Evolutionary conservation across 1,139 yeast genomes (phyloP).

Genomic region (Suhomyces anneliseae): DNA sequence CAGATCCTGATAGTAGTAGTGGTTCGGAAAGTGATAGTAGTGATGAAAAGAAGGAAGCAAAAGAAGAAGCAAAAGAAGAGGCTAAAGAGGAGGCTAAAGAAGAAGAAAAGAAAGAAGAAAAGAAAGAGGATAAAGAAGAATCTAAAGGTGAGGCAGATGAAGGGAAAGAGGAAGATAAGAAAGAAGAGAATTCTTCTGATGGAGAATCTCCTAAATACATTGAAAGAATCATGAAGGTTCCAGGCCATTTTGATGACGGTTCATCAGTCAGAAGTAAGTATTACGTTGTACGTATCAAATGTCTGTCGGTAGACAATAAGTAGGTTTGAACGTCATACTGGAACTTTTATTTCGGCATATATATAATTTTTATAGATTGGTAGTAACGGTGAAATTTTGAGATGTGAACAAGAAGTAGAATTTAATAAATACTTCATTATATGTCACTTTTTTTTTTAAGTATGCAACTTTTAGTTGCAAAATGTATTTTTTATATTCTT

Average conservation of each 20-base stretch:
- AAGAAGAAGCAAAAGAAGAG: not conserved
- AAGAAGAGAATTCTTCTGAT: not conserved
- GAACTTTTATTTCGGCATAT: not conserved
- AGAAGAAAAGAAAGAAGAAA: not conserved
- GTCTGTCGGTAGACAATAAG: constrained; percentile 7
- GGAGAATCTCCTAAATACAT: not conserved
- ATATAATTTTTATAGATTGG: not conserved
- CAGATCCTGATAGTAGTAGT: constrained; percentile 1
- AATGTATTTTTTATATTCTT: too few species aligned
- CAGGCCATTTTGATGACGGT: constrained; percentile 8
- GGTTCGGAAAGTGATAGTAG: constrained; percentile 1
- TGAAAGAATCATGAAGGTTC: constrained; percentile 3
- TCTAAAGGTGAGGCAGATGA: not conserved
- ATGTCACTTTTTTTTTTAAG: too few species aligned
- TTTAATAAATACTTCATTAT: too few species aligned
- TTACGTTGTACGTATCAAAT: constrained; percentile 12
- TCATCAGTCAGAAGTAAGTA: constrained; percentile 10
- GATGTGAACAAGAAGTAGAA: too few species aligned
- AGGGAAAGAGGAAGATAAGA: not conserved
- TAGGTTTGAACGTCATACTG: not conserved
- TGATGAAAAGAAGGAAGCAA: not conserved
- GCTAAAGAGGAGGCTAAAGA: not conserved
- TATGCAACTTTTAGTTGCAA: too few species aligned
- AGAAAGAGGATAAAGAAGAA: not conserved
- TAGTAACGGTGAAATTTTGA: too few species aligned